These are phyloP conservation scores for Ophiostoma australiae DNA, from an alignment of 2,329 filamentous ascomycete genomes.

Conservation along the genomic window DNA sequence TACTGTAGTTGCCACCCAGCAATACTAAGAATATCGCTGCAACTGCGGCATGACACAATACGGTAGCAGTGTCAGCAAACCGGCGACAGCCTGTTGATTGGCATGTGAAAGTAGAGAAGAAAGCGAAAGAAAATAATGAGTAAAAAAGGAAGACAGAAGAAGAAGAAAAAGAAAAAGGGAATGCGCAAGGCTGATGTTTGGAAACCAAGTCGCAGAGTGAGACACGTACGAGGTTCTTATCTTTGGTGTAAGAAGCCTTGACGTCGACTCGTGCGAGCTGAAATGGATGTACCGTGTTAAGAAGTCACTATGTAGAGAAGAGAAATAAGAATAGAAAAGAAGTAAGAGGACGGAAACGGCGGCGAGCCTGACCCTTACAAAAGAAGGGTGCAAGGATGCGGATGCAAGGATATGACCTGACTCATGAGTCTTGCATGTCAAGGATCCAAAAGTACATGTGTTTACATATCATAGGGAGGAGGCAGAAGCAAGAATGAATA, in stretches of 20 bases:
- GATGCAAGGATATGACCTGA: background rate
- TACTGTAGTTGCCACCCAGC: background rate
- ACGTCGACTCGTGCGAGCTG: background rate
- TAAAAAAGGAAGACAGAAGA: background rate
- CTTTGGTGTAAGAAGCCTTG: background rate
- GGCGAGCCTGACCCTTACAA: background rate
- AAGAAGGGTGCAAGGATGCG: too few species aligned
- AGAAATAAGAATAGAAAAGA: background rate
- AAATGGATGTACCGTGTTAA: background rate
- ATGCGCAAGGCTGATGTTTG: background rate
- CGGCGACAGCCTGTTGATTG: background rate
- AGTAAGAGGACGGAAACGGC: background rate
- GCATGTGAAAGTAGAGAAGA: too few species aligned
- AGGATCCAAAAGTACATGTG: too few species aligned
- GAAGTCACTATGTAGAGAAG: background rate
- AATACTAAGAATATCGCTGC: background rate
- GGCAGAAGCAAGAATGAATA: too few species aligned
- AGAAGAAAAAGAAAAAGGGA: background rate
- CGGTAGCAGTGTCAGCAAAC: background rate
- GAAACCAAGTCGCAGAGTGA: background rate
- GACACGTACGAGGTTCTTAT: conserved; percentile 10
- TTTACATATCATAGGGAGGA: too few species aligned
- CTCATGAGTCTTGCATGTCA: background rate
- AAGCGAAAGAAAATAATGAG: background rate
- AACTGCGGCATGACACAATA: background rate